A percentile compares a stretch with the other conserved stretches of the same genome.
phyloP scores from a whole-genome alignment of 1,139 yeast species.

The Tardiomyces digboiensis region DNA sequence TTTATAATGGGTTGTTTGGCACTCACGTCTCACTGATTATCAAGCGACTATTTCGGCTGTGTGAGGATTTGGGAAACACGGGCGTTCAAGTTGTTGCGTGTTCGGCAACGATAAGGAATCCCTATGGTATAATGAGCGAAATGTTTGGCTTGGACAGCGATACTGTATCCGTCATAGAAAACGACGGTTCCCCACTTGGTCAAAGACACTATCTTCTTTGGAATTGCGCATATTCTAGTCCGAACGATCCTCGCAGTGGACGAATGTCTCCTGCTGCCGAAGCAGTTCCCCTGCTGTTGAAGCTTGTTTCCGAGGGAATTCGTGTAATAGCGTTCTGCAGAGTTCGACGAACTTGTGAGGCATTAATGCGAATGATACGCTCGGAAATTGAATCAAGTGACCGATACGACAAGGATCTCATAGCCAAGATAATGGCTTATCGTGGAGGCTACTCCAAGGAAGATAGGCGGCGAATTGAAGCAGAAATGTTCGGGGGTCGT shows the following conservation, averaged over 20 bases:
- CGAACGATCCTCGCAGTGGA: constrained; percentile 45
- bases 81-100: constrained; percentile 66
- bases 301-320: constrained; percentile 52
- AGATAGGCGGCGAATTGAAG: constrained; percentile 81
- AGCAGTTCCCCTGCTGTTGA: constrained; percentile 63
- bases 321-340: constrained; percentile 88
- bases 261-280: constrained; percentile 67
- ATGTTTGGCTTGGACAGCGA: constrained; percentile 55
- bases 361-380: constrained; percentile 75
- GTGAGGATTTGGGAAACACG: constrained; percentile 42
- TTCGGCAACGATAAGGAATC: constrained; percentile 83
- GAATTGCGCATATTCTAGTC: constrained; percentile 69
- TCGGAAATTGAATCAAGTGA: constrained; percentile 32
- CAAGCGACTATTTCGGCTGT: constrained; percentile 62
- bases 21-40: constrained; percentile 81
- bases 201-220: constrained; percentile 66
- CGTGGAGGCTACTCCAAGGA: constrained; percentile 88
- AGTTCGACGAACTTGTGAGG: constrained; percentile 77
- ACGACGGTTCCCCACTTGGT: constrained; percentile 89
- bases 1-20: constrained; percentile 86
- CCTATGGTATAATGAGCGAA: constrained; percentile 56
- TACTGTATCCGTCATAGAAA: constrained; percentile 40
- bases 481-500: constrained; percentile 81
- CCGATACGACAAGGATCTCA: constrained; percentile 31
- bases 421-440: constrained; percentile 79